Conservation (phyloP, 2,329 filamentous ascomycete genomes). For the Purpureocillium lavendulum region DNA sequence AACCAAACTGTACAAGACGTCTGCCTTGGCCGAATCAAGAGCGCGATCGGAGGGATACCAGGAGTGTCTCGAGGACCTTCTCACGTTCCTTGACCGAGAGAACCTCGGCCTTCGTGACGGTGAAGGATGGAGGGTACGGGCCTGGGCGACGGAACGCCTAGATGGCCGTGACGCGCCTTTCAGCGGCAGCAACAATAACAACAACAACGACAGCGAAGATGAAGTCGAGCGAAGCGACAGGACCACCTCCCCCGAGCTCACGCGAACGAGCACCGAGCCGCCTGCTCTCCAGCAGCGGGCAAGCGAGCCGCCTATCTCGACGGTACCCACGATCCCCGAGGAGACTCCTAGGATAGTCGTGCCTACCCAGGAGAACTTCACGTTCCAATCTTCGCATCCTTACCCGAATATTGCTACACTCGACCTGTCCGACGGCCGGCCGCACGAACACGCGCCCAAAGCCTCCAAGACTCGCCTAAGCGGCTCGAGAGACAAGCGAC, state of each 20-base stretch:
- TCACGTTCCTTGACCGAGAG: slow-evolving; percentile 77
- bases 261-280: slow-evolving; percentile 36
- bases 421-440: slow-evolving; percentile 44
- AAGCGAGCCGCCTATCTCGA: slow-evolving; percentile 17
- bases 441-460: slow-evolving; percentile 25
- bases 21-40: slow-evolving; percentile 66
- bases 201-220: slow-evolving; percentile 59
- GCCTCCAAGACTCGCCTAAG: slow-evolving; percentile 20
- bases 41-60: slow-evolving; percentile 80
- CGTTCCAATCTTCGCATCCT: slow-evolving; percentile 57
- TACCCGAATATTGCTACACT: slow-evolving; percentile 55
- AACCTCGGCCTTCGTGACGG: slow-evolving; percentile 71
- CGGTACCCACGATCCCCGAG: slow-evolving; percentile 15
- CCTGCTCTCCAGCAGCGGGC: slow-evolving; percentile 18
- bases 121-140: slow-evolving; percentile 57
- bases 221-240: slow-evolving; percentile 56
- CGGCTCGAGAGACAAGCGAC: slow-evolving; percentile 14
- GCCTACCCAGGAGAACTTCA: slow-evolving; percentile 55
- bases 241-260: slow-evolving; percentile 49
- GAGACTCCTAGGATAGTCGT: slow-evolving; percentile 34
- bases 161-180: slow-evolving; percentile 46
- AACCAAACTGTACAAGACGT: slow-evolving; percentile 93
- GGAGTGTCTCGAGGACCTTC: slow-evolving; percentile 83
- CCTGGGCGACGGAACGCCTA: slow-evolving; percentile 61
- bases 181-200: slow-evolving; percentile 44